Evolutionary conservation across 257 asterid species (phyloP), one percentile per base, ranked within the genome.

Genomic region (Nyctanthes arbortristis): DNA sequence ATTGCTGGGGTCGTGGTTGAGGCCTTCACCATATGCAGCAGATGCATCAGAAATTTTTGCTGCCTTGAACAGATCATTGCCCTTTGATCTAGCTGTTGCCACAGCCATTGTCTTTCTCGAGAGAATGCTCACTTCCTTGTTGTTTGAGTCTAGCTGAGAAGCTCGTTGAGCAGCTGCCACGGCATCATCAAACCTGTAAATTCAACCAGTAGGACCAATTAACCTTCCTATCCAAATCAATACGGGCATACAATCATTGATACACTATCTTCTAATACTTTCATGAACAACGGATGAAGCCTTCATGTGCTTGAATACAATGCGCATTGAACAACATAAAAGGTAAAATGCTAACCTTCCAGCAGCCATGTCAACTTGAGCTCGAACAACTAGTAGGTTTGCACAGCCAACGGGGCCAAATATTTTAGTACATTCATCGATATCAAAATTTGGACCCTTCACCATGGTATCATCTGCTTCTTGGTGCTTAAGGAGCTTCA

Each of bases 331-430:
- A 49, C 29, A 22, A 49, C 34, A 18, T 47, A 73, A 20, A 22
- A 11, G 59, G 10, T 3, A n/a, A 55, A 0, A 30, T 2, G 68
- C 77, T 55, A 74, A 90, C 96, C 96, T 86, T 71, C 97, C 97
- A 1, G 82, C 84, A 70, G 76, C 82, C 81, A 88, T 68, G 75
- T 86, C 75, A 57, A 88, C 82, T 75, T 88, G 93, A 80, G 96
- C 89, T 45, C 78, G 87, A 28, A 83, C 65, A 25, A 86, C 70
- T 55, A 88, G 55, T 14, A 88, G 24, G 56, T 70, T 65, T 30
- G 93, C 84, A 57, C 84, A 68, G 31, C 92, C 96, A 28, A 84
- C 73, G 1, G 96, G 92, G 27, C 97, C 96, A 40, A 88, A 83
- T 75, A 88, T 75, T 71, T 80, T 90, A 1, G 76, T 83, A 69